Evolutionary conservation across 306 rosid genomes (phyloP).

Genomic region (Pachyrhizus erosus): DNA sequence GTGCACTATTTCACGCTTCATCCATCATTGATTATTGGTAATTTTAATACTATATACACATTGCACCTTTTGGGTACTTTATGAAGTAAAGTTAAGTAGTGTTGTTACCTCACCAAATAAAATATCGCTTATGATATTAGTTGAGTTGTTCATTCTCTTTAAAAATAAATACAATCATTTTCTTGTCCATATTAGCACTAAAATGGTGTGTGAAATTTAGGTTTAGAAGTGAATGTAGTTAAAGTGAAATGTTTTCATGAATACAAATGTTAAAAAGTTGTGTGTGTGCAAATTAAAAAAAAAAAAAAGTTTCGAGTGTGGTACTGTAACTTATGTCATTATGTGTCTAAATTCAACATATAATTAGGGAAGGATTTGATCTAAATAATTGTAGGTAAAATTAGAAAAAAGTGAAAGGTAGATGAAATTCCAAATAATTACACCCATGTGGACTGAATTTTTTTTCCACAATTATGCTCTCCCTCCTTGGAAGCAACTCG

Average conservation of each 20-base stretch:
- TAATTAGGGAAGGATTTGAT: slow-evolving; percentile 39
- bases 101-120: slow-evolving; percentile 47
- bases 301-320: neutral
- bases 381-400: slow-evolving; percentile 24
- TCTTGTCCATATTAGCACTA: slow-evolving; percentile 28
- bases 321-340: neutral
- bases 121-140: slow-evolving; percentile 35
- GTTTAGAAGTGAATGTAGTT: neutral
- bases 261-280: too few species aligned
- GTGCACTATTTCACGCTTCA: slow-evolving; percentile 36
- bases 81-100: slow-evolving; percentile 44
- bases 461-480: slow-evolving; percentile 23
- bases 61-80: slow-evolving; percentile 45
- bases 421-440: slow-evolving; percentile 40
- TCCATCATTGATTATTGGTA: slow-evolving; percentile 43
- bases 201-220: too few species aligned
- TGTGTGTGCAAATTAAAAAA: too few species aligned
- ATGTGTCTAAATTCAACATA: slow-evolving; percentile 33
- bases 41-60: slow-evolving; percentile 38
- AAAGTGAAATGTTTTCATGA: neutral
- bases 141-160: slow-evolving; percentile 50
- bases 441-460: slow-evolving; percentile 42
- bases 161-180: neutral
- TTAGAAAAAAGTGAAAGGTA: slow-evolving; percentile 34
- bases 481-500: slow-evolving; percentile 56